Percentiles rank a stretch among this genome's conserved stretches.
phyloP scores from a whole-genome alignment of 176 grass and related monocot species.

The Areca catechu region DNA sequence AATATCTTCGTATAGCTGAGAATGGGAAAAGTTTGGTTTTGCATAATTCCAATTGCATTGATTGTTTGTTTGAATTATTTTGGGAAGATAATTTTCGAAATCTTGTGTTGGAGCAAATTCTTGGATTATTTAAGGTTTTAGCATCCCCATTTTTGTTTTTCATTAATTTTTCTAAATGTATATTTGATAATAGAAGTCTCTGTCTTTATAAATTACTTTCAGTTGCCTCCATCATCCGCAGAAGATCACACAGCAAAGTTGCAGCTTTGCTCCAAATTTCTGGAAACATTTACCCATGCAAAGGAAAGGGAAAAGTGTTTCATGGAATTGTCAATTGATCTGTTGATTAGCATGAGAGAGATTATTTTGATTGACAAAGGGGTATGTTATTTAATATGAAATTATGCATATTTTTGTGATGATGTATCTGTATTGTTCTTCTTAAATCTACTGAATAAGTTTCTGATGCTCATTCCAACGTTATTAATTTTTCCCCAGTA shows the following conservation, averaged over 20 bases:
- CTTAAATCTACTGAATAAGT: not conserved
- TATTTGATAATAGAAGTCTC: slow-evolving; percentile 14
- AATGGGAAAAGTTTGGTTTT: slow-evolving; percentile 57
- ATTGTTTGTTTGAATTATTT: slow-evolving; percentile 83
- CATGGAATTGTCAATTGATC: slow-evolving; percentile 70
- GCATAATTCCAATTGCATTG: slow-evolving; percentile 65
- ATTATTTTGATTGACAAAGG: slow-evolving; percentile 63
- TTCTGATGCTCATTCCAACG: not conserved
- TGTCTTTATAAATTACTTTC: not conserved
- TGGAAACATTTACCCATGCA: slow-evolving; percentile 73
- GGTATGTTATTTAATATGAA: slow-evolving; percentile 36
- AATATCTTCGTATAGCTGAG: slow-evolving; percentile 66
- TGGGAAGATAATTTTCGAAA: slow-evolving; percentile 79
- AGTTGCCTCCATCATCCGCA: slow-evolving; percentile 62
- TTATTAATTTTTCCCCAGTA: slow-evolving; percentile 40
- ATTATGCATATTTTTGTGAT: slow-evolving; percentile 1
- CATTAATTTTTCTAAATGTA: slow-evolving; percentile 17
- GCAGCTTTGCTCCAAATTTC: slow-evolving; percentile 82
- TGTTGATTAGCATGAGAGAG: slow-evolving; percentile 83
- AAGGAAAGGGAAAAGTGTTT: slow-evolving; percentile 69
- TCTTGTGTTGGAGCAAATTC: slow-evolving; percentile 74
- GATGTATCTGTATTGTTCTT: not conserved
- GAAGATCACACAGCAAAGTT: slow-evolving; percentile 76
- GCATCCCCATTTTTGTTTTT: slow-evolving; percentile 16
- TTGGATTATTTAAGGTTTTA: slow-evolving; percentile 77